A percentile compares a stretch with the other conserved stretches of the same genome.
Evolutionary conservation across 2,329 filamentous ascomycete genomes (phyloP).

Genomic region (Colletotrichum orbiculare): DNA sequence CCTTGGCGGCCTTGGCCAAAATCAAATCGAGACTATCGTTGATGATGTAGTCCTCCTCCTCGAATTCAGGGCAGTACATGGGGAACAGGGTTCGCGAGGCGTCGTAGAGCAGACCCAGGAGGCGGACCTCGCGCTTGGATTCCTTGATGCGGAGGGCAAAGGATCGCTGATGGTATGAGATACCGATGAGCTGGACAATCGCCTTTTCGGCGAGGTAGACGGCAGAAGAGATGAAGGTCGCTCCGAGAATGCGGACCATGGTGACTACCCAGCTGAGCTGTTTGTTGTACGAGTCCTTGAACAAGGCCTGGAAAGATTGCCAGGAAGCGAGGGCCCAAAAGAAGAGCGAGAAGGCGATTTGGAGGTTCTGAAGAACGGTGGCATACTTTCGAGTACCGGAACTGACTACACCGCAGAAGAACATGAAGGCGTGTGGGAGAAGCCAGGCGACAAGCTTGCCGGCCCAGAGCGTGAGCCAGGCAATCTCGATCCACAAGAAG

Average conservation of each 20-base stretch:
- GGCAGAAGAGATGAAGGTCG: constrained; percentile 74
- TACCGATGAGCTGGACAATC: constrained; percentile 84
- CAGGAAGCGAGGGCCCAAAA: constrained; percentile 74
- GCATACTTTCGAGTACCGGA: constrained; percentile 78
- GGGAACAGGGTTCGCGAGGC: constrained; percentile 90
- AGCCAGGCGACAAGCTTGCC: constrained; percentile 73
- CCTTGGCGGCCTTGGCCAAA: constrained; percentile 63
- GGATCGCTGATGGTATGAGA: constrained; percentile 86
- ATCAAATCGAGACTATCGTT: constrained; percentile 82
- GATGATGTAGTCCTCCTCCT: constrained; percentile 91
- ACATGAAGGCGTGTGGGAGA: constrained; percentile 73
- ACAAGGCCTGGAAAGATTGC: constrained; percentile 70
- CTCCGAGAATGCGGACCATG: constrained; percentile 73
- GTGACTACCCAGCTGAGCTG: constrained; percentile 61
- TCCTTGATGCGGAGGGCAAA: constrained; percentile 87
- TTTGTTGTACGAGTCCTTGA: constrained; percentile 42
- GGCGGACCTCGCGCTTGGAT: constrained; percentile 86
- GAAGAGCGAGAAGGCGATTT: constrained; percentile 75
- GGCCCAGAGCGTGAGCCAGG: constrained; percentile 75
- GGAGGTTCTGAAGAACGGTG: constrained; percentile 70
- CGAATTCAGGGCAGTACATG: constrained; percentile 90
- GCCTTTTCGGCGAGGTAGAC: constrained; percentile 82
- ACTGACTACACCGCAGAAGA: constrained; percentile 75
- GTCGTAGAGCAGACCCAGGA: constrained; percentile 89
- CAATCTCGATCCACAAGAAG: constrained; percentile 76